Evolutionary conservation across 371 early-diverging fungal species (phyloP).

Genomic region (Thermomucor indicae-seudaticae): DNA sequence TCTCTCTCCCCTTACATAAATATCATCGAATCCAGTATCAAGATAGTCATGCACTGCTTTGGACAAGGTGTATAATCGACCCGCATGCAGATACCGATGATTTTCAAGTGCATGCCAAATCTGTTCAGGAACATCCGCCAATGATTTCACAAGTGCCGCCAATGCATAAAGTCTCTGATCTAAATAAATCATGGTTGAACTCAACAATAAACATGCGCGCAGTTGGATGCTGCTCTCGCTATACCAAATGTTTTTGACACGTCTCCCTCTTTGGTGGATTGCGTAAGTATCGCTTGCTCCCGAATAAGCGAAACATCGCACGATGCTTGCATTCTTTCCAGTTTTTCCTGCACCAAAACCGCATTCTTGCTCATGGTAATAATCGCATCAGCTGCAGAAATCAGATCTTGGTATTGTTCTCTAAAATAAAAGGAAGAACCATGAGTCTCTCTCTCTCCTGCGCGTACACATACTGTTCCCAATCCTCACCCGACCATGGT

Average conservation of each 20-base stretch:
- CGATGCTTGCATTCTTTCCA: slow-evolving; percentile 54
- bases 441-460: neutral
- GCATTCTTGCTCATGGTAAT: slow-evolving; percentile 68
- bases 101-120: slow-evolving; percentile 79
- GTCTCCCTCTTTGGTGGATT: slow-evolving; percentile 6
- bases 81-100: slow-evolving; percentile 66
- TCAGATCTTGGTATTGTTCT: slow-evolving; percentile 81
- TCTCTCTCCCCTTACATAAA: slow-evolving; percentile 1
- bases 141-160: slow-evolving; percentile 77
- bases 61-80: slow-evolving; percentile 67
- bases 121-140: slow-evolving; percentile 87
- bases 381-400: slow-evolving; percentile 83
- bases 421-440: slow-evolving; percentile 27
- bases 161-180: slow-evolving; percentile 66
- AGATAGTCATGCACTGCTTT: slow-evolving; percentile 61
- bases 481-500: slow-evolving; percentile 80
- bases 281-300: slow-evolving; percentile 9
- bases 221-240: slow-evolving; percentile 4
- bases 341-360: slow-evolving; percentile 46
- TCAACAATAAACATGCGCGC: neutral
- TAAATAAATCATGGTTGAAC: slow-evolving; percentile 1
- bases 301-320: slow-evolving; percentile 59
- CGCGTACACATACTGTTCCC: neutral
- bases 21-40: slow-evolving; percentile 32
- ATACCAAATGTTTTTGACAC: slow-evolving; percentile 8